Conservation (phyloP, 306 rosid species). For the Dryas octopetala region DNA sequence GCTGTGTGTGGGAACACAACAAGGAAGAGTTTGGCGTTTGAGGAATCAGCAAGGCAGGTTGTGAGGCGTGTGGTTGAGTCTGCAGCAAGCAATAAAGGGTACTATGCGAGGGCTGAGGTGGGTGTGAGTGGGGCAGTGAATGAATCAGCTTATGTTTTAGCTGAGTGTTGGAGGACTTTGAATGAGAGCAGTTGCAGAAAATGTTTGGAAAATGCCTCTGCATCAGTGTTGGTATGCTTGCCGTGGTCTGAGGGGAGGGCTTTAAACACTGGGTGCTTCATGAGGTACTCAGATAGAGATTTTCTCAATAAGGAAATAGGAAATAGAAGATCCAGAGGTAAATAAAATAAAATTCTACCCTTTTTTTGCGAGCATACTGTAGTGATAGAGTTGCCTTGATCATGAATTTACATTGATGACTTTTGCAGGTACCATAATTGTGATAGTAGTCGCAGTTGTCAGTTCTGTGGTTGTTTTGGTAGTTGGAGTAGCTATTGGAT, state of each 20-base stretch:
- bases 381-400: not conserved
- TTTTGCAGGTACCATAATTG: constrained; percentile 56
- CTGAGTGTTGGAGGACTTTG: constrained; percentile 81
- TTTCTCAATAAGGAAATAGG: constrained; percentile 61
- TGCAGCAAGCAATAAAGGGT: constrained; percentile 53
- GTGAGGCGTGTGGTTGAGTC: constrained; percentile 42
- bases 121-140: constrained; percentile 38
- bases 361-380: not conserved
- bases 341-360: not conserved
- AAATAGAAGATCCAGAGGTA: constrained; percentile 57
- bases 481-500: constrained; percentile 49
- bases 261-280: constrained; percentile 77
- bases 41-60: constrained; percentile 46
- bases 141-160: constrained; percentile 65
- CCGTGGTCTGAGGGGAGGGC: constrained; percentile 86
- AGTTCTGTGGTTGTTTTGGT: constrained; percentile 63
- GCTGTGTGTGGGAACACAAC: constrained; percentile 62
- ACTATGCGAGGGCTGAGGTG: constrained; percentile 40
- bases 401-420: constrained; percentile 9
- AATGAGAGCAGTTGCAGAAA: constrained; percentile 60
- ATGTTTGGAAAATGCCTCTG: constrained; percentile 73
- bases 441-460: constrained; percentile 52
- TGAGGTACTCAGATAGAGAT: constrained; percentile 78
- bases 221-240: constrained; percentile 61
- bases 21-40: constrained; percentile 42